Evolutionary conservation across 2,329 filamentous ascomycete species (phyloP), one percentile per base, ranked within the genome.

Genomic region (Monosporascus cannonballus): DNA sequence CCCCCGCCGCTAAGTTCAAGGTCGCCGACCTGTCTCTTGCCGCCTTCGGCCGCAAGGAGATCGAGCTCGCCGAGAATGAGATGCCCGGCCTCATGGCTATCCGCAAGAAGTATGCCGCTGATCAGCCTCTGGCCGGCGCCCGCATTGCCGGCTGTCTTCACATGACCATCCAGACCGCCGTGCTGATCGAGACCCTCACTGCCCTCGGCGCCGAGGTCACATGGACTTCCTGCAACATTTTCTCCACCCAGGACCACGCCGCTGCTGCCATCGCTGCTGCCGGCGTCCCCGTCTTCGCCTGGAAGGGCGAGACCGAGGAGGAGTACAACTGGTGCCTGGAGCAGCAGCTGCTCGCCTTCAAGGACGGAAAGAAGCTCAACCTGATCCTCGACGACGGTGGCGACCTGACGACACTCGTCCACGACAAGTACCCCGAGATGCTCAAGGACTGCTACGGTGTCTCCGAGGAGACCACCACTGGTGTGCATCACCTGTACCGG

Each of bases 251-350:
- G 78, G 94, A 97, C 79, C 93, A 97, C 78, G 94, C 94, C 67
- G 94, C 94, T 51, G 92, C 94, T 63, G 94, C 94, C 73, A 96
- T 99, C 77, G 94, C 94, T 65, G 94, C 93, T 53, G 80, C 85
- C 51, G 94, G 93, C 73, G 87, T 95, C 61, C 92, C 93, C 67
- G 93, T 99, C 67, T 83, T 84, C 61, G 81, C 83, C 73, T 85
- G 83, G 81, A 85, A 85, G 76, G 81, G 92, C 70, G 94, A 99
- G 89, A 96, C 93, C 66, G 94, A 99, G 79, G 94, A 97, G 80
- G 94, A 97, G 82, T 99, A 97, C 85, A 84, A 96, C 76, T 97
- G 94, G 94, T 99, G 94, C 78, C 81, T 97, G 70, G 93, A 97
- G 83, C 94, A 99, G 84, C 94, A 97, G 82, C 87, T 99, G 68